Percentiles rank a stretch among this genome's conserved stretches.
Conservation (phyloP, 495 filamentous ascomycete genomes). For the Penicillium coffeae region DNA sequence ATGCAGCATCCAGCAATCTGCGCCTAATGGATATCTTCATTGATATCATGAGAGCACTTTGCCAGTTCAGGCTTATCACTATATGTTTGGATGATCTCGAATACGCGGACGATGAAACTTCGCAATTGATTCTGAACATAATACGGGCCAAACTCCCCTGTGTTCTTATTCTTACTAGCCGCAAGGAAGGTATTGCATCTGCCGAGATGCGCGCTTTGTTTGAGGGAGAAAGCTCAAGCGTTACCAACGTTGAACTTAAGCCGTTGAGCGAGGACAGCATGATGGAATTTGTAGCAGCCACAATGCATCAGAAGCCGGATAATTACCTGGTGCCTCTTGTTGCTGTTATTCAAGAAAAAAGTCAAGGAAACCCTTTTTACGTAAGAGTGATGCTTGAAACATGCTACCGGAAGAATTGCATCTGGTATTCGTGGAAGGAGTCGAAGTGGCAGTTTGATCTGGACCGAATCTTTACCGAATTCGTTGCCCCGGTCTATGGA, state of each 20-base stretch:
- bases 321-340: slow-evolving; percentile 43
- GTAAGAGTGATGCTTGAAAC: slow-evolving; percentile 87
- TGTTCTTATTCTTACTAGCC: slow-evolving; percentile 62
- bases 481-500: slow-evolving; percentile 70
- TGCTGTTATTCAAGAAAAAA: slow-evolving; percentile 77
- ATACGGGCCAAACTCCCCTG: slow-evolving; percentile 69
- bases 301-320: slow-evolving; percentile 53
- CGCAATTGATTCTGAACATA: slow-evolving; percentile 74
- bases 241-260: slow-evolving; percentile 61
- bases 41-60: slow-evolving; percentile 75
- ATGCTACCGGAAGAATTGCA: slow-evolving; percentile 77
- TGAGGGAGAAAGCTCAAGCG: slow-evolving; percentile 39
- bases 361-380: slow-evolving; percentile 79
- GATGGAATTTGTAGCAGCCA: slow-evolving; percentile 69
- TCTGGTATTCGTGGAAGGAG: slow-evolving; percentile 83
- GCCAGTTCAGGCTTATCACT: slow-evolving; percentile 73
- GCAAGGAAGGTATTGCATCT: slow-evolving; percentile 38
- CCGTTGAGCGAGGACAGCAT: slow-evolving; percentile 73
- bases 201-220: slow-evolving; percentile 39
- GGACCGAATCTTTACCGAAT: slow-evolving; percentile 76
- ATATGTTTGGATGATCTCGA: slow-evolving; percentile 84
- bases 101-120: slow-evolving; percentile 79
- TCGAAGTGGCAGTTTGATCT: slow-evolving; percentile 79
- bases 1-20: slow-evolving; percentile 67
- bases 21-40: slow-evolving; percentile 79